Percentiles rank a stretch among this genome's conserved stretches.
Conservation (phyloP, 2,329 filamentous ascomycete genomes). For the Ophiostoma ips region DNA sequence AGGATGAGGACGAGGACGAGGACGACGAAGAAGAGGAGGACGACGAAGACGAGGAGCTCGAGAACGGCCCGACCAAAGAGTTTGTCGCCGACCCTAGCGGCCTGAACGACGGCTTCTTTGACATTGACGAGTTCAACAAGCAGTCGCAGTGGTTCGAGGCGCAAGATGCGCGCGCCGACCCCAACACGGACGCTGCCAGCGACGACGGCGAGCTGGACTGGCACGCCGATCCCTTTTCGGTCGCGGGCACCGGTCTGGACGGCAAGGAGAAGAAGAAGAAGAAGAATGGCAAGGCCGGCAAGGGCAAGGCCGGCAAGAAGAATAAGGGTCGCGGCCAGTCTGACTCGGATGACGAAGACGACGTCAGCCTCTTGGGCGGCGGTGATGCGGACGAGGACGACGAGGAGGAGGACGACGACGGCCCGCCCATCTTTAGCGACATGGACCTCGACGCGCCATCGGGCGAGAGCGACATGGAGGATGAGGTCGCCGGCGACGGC, state of each 20-base stretch:
- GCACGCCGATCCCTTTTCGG: conserved; percentile 63
- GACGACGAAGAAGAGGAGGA: conserved; percentile 19
- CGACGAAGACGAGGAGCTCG: conserved; percentile 32
- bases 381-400: conserved; percentile 23
- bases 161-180: conserved; percentile 65
- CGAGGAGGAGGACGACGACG: conserved; percentile 53
- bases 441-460: conserved; percentile 60
- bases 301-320: background rate
- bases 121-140: conserved; percentile 93
- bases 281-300: conserved; percentile 10
- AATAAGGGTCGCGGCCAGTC: conserved; percentile 5
- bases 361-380: background rate
- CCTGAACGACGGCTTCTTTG: conserved; percentile 96
- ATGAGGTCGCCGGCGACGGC: conserved; percentile 40
- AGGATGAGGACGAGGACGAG: conserved; percentile 20
- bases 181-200: conserved; percentile 57
- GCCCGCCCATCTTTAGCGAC: conserved; percentile 72
- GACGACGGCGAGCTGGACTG: conserved; percentile 74
- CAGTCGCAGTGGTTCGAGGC: conserved; percentile 82
- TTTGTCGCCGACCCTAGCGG: conserved; percentile 64
- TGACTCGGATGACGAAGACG: conserved; percentile 13
- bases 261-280: conserved; percentile 18
- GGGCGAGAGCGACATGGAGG: conserved; percentile 53
- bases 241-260: conserved; percentile 16
- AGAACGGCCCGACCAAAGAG: conserved; percentile 36